Evolutionary conservation across 75 land plant genomes (phyloP).

Genomic region (Cunninghamia lanceolata): DNA sequence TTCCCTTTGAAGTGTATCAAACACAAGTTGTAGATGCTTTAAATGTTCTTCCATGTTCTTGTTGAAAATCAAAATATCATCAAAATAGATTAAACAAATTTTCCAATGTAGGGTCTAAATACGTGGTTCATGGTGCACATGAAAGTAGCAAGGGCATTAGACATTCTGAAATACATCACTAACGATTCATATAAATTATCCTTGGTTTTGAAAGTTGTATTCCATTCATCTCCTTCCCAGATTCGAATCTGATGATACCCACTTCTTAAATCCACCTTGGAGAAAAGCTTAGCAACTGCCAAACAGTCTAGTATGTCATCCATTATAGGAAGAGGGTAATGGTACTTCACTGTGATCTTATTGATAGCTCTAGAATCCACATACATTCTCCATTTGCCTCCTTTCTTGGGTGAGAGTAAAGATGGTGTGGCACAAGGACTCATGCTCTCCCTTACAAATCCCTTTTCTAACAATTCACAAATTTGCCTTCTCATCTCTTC

Average conservation of each 20-base stretch:
- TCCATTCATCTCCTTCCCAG: background rate
- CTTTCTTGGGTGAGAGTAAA: background rate
- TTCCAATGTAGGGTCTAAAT: background rate
- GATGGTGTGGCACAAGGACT: background rate
- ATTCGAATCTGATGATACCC: background rate
- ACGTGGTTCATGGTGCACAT: background rate
- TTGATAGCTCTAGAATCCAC: background rate
- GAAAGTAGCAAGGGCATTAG: background rate
- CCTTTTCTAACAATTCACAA: background rate
- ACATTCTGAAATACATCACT: background rate
- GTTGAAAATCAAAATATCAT: too few relatives aligned
- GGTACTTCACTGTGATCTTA: background rate
- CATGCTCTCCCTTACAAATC: background rate
- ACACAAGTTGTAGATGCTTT: too few relatives aligned
- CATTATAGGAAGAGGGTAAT: background rate
- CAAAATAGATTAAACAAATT: background rate
- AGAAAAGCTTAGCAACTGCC: background rate
- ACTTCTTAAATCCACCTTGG: background rate
- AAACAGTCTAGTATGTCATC: background rate
- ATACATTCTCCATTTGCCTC: background rate
- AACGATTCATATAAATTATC: background rate
- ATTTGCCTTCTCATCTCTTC: background rate
- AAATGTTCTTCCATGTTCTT: too few relatives aligned
- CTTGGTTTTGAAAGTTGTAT: background rate
- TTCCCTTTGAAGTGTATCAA: too few relatives aligned